A percentile compares a stretch with the other conserved stretches of the same genome.
Evolutionary conservation across 495 filamentous ascomycete genomes (phyloP).

Genomic region (Staphylotrichum tortipilum): DNA sequence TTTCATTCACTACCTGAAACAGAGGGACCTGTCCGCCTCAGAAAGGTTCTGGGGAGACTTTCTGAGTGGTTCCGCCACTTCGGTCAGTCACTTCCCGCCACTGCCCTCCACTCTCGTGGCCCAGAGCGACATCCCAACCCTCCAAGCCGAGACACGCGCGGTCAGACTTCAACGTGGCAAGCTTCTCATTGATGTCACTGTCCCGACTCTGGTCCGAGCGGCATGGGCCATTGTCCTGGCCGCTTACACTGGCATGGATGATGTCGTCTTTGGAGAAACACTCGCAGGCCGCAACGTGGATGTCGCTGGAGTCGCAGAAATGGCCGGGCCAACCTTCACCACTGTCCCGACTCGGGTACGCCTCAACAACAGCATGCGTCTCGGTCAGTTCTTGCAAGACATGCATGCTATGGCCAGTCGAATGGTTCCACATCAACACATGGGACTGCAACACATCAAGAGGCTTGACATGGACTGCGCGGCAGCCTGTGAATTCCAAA

Average conservation of each 20-base stretch:
- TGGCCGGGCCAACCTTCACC: slow-evolving; percentile 47
- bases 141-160: slow-evolving; percentile 5
- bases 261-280: slow-evolving; percentile 37
- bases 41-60: slow-evolving; percentile 23
- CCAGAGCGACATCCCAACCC: slow-evolving; percentile 1
- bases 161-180: slow-evolving; percentile 7
- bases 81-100: slow-evolving; percentile 16
- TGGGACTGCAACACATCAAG: slow-evolving; percentile 37
- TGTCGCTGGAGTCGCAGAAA: slow-evolving; percentile 39
- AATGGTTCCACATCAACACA: slow-evolving; percentile 38
- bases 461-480: slow-evolving; percentile 21
- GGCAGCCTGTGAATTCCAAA: slow-evolving; percentile 32
- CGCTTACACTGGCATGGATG: slow-evolving; percentile 28
- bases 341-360: slow-evolving; percentile 46
- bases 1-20: slow-evolving; percentile 25
- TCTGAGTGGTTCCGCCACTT: slow-evolving; percentile 9
- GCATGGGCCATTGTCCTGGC: slow-evolving; percentile 37
- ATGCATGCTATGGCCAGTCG: slow-evolving; percentile 29
- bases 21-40: slow-evolving; percentile 8
- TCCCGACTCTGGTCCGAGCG: slow-evolving; percentile 31
- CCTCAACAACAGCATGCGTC: slow-evolving; percentile 2
- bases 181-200: slow-evolving; percentile 8
- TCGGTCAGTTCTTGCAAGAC: slow-evolving; percentile 11
- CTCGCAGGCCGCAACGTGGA: slow-evolving; percentile 38
- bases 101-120: slow-evolving; percentile 1